Evolutionary conservation across 2,329 filamentous ascomycete genomes (phyloP), one percentile per base, ranked within the genome.

Genomic region (Stylonectria norvegica): DNA sequence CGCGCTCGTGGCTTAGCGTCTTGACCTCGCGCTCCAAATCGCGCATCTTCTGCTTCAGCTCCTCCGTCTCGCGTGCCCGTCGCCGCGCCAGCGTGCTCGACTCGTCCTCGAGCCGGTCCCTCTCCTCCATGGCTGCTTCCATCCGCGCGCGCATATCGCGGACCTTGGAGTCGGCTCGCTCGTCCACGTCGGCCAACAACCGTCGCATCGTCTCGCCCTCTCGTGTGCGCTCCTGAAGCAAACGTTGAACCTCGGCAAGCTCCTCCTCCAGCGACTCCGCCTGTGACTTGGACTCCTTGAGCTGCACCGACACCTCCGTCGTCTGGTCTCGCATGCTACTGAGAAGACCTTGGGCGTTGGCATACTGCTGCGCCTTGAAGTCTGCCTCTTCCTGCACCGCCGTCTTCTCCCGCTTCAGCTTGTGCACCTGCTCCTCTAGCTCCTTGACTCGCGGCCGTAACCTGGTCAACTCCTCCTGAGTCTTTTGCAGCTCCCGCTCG

Each of bases 131-230:
- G 0, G 90, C 90, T 1, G 86, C 75, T 57, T 97, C 91, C 75
- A 97, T 84, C 2, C 85, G 81, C 42, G 88, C 82, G 38, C 88
- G 85, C 82, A 95, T 93, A 50, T 97, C 91, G 19, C 88, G 82
- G 14, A 95, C 79, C 57, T 89, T 86, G 45, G 73, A 72, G 50
- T 97, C 90, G 1, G 90, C 83, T 8, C 87, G 78, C 44, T 85
- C 80, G 61, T 97, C 89, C 7, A 90, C 87, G 50, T 97, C 91
- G 12, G 84, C 83, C 10, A 98, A 71, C 44, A 97, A 75, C 34
- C 89, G 76, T 22, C 93, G 81, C 90, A 98, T 97, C 1, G 89
- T 96, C 68, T 97, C 91, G 18, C 83, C 87, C 66, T 98, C 93
- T 30, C 93, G 81, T 4, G 88, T 91, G 18, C 93, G 83, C 64